Evolutionary conservation across 202 grass and related monocot genomes (phyloP).

Genomic region (Musa balbisiana): DNA sequence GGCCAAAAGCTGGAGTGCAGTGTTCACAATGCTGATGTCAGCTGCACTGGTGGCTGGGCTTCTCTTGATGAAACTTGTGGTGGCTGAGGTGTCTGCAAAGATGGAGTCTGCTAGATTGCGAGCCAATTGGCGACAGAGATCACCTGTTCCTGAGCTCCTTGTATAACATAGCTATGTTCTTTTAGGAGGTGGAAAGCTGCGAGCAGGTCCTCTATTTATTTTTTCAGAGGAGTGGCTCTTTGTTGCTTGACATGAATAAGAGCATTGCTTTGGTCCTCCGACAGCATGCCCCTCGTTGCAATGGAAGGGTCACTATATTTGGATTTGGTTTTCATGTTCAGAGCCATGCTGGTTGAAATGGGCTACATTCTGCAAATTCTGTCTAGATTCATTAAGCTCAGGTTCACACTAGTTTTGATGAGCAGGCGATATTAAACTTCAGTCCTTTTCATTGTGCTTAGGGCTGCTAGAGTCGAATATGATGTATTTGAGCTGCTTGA

Average conservation of each 20-base stretch:
- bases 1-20: constrained; percentile 59
- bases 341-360: too few species aligned
- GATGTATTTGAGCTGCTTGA: too few species aligned
- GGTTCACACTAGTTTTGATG: too few species aligned
- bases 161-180: constrained; percentile 12
- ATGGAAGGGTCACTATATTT: background rate
- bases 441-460: too few species aligned
- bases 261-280: too few species aligned
- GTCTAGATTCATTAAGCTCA: too few species aligned
- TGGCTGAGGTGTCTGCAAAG: constrained; percentile 57
- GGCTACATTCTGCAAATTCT: too few species aligned
- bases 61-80: constrained; percentile 57
- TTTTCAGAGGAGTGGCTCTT: background rate
- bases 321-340: too few species aligned
- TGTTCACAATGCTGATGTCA: constrained; percentile 89
- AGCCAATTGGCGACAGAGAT: background rate
- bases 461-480: too few species aligned
- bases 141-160: background rate
- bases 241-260: background rate
- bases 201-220: background rate
- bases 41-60: constrained; percentile 69
- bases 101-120: constrained; percentile 24
- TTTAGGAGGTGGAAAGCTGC: background rate
- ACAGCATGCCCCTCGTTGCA: background rate
- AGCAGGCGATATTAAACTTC: too few species aligned